Conservation (phyloP, 2,329 filamentous ascomycete species). For the Cercospora janseana region DNA sequence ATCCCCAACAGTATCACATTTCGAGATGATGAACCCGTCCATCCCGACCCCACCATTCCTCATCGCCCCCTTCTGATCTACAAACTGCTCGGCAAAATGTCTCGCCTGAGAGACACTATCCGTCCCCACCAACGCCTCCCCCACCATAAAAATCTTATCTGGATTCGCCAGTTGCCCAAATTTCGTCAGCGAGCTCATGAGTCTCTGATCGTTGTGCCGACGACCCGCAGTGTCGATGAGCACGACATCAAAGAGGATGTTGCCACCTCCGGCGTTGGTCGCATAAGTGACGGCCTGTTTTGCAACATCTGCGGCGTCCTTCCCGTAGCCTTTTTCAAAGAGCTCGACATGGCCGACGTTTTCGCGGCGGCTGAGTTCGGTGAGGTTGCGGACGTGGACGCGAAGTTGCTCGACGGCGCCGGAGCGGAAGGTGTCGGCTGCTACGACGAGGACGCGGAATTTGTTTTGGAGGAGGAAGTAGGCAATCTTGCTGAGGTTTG, state of each 20-base stretch:
- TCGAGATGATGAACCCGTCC: slow-evolving; percentile 97
- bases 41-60: slow-evolving; percentile 64
- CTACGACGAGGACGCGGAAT: slow-evolving; percentile 89
- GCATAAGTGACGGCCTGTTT: slow-evolving; percentile 88
- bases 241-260: slow-evolving; percentile 73
- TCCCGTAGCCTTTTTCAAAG: slow-evolving; percentile 96
- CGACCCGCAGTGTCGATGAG: slow-evolving; percentile 95
- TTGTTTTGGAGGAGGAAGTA: slow-evolving; percentile 98
- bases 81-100: slow-evolving; percentile 91
- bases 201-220: slow-evolving; percentile 88
- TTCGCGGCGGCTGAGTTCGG: slow-evolving; percentile 81
- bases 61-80: slow-evolving; percentile 38
- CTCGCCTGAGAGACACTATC: slow-evolving; percentile 93
- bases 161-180: slow-evolving; percentile 95
- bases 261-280: slow-evolving; percentile 52
- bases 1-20: slow-evolving; percentile 98
- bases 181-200: slow-evolving; percentile 96
- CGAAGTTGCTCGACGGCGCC: slow-evolving; percentile 95
- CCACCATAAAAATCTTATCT: slow-evolving; percentile 98
- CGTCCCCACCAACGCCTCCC: slow-evolving; percentile 86
- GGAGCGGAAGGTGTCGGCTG: slow-evolving; percentile 94
- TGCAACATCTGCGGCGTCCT: slow-evolving; percentile 92
- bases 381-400: slow-evolving; percentile 90
- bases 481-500: slow-evolving; percentile 95
- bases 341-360: slow-evolving; percentile 78